A percentile compares a stretch with the other conserved stretches of the same genome.
These are phyloP conservation scores for Atkinsonella hypoxylon DNA, from an alignment of 2,329 filamentous ascomycete species.

Conservation along the genomic window DNA sequence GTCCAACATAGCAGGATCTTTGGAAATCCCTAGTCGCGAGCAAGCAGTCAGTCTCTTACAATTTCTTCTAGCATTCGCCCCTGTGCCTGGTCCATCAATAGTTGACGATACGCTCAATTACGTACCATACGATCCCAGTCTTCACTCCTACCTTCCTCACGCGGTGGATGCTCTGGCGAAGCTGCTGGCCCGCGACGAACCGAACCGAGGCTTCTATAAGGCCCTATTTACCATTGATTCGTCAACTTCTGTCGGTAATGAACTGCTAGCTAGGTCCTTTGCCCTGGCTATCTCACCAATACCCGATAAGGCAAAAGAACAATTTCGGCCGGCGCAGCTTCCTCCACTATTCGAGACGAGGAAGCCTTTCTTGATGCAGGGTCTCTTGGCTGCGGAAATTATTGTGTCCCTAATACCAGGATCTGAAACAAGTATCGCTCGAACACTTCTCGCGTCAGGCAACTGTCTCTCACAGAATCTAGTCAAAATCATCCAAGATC, in stretches of 20 bases:
- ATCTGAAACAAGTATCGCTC: constrained; percentile 60
- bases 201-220: constrained; percentile 77
- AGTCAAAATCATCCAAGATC: constrained; percentile 59
- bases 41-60: constrained; percentile 79
- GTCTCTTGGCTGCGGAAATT: constrained; percentile 81
- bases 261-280: constrained; percentile 79
- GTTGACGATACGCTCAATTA: constrained; percentile 56
- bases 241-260: constrained; percentile 50
- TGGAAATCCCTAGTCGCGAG: constrained; percentile 75
- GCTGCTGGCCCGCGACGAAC: constrained; percentile 82
- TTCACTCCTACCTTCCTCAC: constrained; percentile 80
- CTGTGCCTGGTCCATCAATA: constrained; percentile 55
- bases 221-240: constrained; percentile 67
- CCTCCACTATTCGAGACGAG: constrained; percentile 65
- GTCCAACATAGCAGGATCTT: constrained; percentile 72
- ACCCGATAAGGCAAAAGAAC: constrained; percentile 48
- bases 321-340: constrained; percentile 46
- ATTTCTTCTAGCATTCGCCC: constrained; percentile 84
- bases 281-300: constrained; percentile 75
- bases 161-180: constrained; percentile 88
- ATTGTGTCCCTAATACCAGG: constrained; percentile 62
- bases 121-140: constrained; percentile 62
- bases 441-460: constrained; percentile 69
- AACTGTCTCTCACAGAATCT: constrained; percentile 78
- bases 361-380: constrained; percentile 86